Conservation (phyloP, 345 rosid genomes). For the Citrus unshiu region DNA sequence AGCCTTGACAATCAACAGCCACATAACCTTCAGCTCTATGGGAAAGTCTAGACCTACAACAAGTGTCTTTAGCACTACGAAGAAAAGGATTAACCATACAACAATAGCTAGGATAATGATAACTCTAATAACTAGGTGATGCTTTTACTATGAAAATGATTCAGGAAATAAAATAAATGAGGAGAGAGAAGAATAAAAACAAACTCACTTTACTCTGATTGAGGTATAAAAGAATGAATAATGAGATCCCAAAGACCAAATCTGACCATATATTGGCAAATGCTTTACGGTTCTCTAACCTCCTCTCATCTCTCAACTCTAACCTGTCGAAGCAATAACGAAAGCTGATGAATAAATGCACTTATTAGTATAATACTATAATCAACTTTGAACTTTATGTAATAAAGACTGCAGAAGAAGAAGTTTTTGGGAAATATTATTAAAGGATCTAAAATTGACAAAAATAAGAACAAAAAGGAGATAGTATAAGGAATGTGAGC, state of each 20-base stretch:
- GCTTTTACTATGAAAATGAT: not conserved
- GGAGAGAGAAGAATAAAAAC: not conserved
- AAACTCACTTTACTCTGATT: slow-evolving; percentile 79
- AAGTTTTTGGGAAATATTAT: not conserved
- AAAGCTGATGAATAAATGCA: slow-evolving; percentile 8
- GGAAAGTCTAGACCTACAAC: not conserved
- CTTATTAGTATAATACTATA: not conserved
- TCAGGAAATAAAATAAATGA: not conserved
- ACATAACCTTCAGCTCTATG: not conserved
- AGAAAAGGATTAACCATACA: not conserved
- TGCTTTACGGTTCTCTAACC: slow-evolving; percentile 82
- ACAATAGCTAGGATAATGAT: not conserved
- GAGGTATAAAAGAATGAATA: slow-evolving; percentile 71
- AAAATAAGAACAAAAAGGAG: not conserved
- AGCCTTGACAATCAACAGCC: not conserved
- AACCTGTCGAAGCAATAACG: slow-evolving; percentile 50
- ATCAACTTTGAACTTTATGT: not conserved
- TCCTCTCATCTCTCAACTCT: slow-evolving; percentile 81
- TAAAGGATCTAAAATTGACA: not conserved
- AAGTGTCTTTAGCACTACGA: not conserved
- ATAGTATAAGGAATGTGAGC: not conserved
- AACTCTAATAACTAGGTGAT: not conserved
- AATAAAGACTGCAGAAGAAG: not conserved
- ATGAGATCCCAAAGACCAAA: slow-evolving; percentile 80
- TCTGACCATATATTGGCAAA: slow-evolving; percentile 98